Conservation (phyloP, 2,329 filamentous ascomycete genomes). For the Pestalotiopsis sp. region DNA sequence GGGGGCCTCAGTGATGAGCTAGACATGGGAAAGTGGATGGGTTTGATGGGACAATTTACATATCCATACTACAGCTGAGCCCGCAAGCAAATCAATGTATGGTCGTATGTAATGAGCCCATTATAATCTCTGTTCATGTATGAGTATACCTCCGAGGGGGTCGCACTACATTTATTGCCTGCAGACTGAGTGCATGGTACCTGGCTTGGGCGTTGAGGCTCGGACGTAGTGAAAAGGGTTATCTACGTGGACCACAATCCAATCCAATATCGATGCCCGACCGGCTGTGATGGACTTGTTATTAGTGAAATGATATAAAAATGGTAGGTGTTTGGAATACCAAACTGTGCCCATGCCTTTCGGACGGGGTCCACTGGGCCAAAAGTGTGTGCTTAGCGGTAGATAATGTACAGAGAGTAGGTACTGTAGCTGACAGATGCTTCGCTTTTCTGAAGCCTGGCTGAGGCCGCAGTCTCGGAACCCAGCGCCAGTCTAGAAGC, state of each 20-base stretch:
- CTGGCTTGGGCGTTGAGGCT: neutral
- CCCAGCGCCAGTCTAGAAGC: neutral
- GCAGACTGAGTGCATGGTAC: neutral
- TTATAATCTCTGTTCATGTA: neutral
- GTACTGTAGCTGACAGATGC: neutral
- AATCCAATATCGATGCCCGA: neutral
- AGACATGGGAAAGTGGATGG: constrained; percentile 10
- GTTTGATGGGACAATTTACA: constrained; percentile 5
- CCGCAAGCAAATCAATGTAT: constrained; percentile 1
- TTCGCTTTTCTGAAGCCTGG: neutral
- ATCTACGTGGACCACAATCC: neutral
- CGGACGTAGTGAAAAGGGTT: neutral
- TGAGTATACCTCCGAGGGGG: neutral
- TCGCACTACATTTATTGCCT: neutral
- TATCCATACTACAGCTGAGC: neutral
- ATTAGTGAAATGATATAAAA: neutral
- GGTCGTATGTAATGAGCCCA: neutral
- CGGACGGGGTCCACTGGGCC: too few relatives aligned
- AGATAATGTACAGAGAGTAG: neutral
- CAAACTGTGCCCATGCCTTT: neutral
- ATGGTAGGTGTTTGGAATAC: too few relatives aligned
- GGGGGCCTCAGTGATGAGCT: neutral
- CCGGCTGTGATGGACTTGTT: neutral
- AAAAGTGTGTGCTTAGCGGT: neutral
- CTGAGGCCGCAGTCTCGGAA: neutral